These are phyloP conservation scores for Suillus clintonianus DNA, from an alignment of 768 basidiomycete species.

Conservation along the genomic window DNA sequence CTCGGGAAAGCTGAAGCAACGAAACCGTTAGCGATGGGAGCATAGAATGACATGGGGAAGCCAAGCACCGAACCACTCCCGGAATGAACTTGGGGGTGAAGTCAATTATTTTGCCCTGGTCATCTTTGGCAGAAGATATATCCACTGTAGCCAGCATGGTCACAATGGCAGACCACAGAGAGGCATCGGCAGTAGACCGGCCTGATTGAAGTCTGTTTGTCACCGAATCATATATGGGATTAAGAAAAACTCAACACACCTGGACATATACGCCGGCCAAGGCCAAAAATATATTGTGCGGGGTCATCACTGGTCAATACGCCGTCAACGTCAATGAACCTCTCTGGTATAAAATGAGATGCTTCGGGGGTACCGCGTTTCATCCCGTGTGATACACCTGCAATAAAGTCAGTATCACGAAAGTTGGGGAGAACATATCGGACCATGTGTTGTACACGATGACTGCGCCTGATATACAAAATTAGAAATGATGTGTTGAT, in stretches of 20 bases:
- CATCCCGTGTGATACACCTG: slow-evolving; percentile 4
- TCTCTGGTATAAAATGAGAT: too few relatives aligned
- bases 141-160: slow-evolving; percentile 6
- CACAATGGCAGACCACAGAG: slow-evolving; percentile 5
- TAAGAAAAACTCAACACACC: neutral
- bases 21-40: neutral
- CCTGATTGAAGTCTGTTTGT: neutral
- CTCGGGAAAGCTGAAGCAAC: neutral
- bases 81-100: neutral
- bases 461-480: too few relatives aligned
- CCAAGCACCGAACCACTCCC: neutral
- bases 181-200: slow-evolving; percentile 4
- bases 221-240: too few relatives aligned
- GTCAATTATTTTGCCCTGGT: slow-evolving; percentile 7
- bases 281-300: slow-evolving; percentile 2
- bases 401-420: too few relatives aligned
- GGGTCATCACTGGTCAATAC: slow-evolving; percentile 21
- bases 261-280: too few relatives aligned
- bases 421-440: too few relatives aligned
- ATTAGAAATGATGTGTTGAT: too few relatives aligned
- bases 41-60: neutral
- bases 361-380: slow-evolving; percentile 1
- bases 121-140: slow-evolving; percentile 1
- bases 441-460: too few relatives aligned
- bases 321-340: too few relatives aligned